phyloP scores from a whole-genome alignment of 202 grass and related monocot genomes.

The Musa balbisiana region DNA sequence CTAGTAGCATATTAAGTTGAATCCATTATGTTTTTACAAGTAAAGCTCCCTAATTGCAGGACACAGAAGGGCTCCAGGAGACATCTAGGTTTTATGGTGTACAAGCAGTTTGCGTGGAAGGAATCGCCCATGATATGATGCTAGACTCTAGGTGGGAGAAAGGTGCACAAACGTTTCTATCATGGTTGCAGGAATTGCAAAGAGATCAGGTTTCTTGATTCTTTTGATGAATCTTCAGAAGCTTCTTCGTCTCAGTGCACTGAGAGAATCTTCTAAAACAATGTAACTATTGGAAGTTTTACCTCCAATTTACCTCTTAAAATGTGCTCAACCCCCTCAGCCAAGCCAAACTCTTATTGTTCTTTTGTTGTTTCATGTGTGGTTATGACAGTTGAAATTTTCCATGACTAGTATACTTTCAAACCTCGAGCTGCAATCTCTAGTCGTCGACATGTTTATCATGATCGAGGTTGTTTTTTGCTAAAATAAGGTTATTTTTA shows the following conservation, averaged over 20 bases:
- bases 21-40: background rate
- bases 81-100: conserved; percentile 70
- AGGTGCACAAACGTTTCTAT: conserved; percentile 58
- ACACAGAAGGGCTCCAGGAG: conserved; percentile 63
- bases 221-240: background rate
- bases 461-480: too few species aligned
- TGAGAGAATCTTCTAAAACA: too few species aligned
- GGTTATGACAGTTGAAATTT: too few species aligned
- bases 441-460: too few species aligned
- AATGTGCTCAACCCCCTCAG: too few species aligned
- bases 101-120: conserved; percentile 45
- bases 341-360: too few species aligned
- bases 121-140: conserved; percentile 90
- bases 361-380: too few species aligned
- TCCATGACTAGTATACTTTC: too few species aligned
- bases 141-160: conserved; percentile 74
- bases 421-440: too few species aligned
- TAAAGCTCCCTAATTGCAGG: conserved; percentile 34
- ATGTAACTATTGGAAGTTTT: too few species aligned
- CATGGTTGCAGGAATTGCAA: conserved; percentile 45
- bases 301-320: too few species aligned
- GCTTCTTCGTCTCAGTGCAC: background rate
- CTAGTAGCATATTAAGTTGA: background rate
- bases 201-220: conserved; percentile 6
- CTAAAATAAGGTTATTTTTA: too few species aligned